phyloP scores from a whole-genome alignment of 331 rosid species.

The Rhamnella rubrinervis region DNA sequence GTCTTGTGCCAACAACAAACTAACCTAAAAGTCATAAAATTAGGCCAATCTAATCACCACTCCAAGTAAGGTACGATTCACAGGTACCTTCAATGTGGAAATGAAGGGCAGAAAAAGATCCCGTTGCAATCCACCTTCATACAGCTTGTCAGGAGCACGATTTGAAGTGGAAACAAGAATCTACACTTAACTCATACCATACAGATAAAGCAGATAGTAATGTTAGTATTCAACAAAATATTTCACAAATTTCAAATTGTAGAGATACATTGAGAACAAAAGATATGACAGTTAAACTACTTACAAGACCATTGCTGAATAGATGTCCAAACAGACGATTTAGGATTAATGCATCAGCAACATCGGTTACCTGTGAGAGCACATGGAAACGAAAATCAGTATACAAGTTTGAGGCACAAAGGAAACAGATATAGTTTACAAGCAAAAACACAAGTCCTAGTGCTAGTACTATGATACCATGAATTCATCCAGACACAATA shows the following conservation, averaged over 20 bases:
- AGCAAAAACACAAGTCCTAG: slow-evolving; percentile 7
- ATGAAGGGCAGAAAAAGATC: slow-evolving; percentile 95
- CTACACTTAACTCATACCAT: slow-evolving; percentile 50
- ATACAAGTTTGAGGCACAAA: slow-evolving; percentile 16
- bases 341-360: slow-evolving; percentile 93
- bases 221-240: slow-evolving; percentile 19
- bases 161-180: slow-evolving; percentile 93
- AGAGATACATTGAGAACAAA: slow-evolving; percentile 5
- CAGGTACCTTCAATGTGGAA: slow-evolving; percentile 71
- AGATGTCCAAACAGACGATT: slow-evolving; percentile 81
- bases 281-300: slow-evolving; percentile 30
- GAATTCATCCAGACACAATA: slow-evolving; percentile 93
- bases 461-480: slow-evolving; percentile 49
- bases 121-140: slow-evolving; percentile 97
- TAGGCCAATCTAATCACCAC: slow-evolving; percentile 18
- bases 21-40: slow-evolving; percentile 14
- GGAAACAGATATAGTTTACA: slow-evolving; percentile 9
- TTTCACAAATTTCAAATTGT: slow-evolving; percentile 7
- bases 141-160: slow-evolving; percentile 94
- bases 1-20: slow-evolving; percentile 1
- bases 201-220: slow-evolving; percentile 22
- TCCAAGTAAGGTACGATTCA: slow-evolving; percentile 1
- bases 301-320: slow-evolving; percentile 76
- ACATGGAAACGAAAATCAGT: slow-evolving; percentile 21
- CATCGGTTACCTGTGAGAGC: slow-evolving; percentile 78